phyloP scores from a whole-genome alignment of 2,329 filamentous ascomycete species.

The Huntiella bhutanensis region DNA sequence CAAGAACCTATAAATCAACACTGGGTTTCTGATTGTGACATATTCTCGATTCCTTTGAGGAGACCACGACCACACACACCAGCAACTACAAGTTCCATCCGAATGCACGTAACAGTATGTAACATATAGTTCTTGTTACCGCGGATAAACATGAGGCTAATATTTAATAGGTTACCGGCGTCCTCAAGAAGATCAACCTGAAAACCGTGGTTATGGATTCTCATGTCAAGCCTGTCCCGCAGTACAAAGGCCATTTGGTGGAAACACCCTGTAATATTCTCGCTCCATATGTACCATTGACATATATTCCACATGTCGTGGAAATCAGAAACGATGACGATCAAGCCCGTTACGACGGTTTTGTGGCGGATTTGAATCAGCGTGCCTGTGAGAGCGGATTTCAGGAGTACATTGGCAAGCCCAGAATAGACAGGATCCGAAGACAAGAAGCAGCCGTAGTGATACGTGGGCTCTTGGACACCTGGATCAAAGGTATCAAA shows the following conservation, averaged over 20 bases:
- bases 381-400: slow-evolving; percentile 8
- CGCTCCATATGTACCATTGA: slow-evolving; percentile 40
- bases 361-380: slow-evolving; percentile 7
- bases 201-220: slow-evolving; percentile 29
- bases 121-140: neutral
- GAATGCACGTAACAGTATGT: no score
- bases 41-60: neutral
- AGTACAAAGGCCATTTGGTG: slow-evolving; percentile 39
- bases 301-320: slow-evolving; percentile 39
- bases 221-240: slow-evolving; percentile 32
- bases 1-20: neutral
- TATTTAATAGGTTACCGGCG: neutral
- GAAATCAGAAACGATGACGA: slow-evolving; percentile 37
- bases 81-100: neutral
- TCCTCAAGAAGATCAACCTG: neutral
- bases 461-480: slow-evolving; percentile 16
- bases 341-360: slow-evolving; percentile 4
- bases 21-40: neutral
- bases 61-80: neutral
- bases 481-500: slow-evolving; percentile 38
- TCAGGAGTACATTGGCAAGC: slow-evolving; percentile 6
- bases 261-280: slow-evolving; percentile 40
- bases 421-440: slow-evolving; percentile 7
- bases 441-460: slow-evolving; percentile 7
- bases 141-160: neutral